Evolutionary conservation across 2,329 filamentous ascomycete species (phyloP), one percentile per base, ranked within the genome.

Genomic region (Colletotrichum godetiae): DNA sequence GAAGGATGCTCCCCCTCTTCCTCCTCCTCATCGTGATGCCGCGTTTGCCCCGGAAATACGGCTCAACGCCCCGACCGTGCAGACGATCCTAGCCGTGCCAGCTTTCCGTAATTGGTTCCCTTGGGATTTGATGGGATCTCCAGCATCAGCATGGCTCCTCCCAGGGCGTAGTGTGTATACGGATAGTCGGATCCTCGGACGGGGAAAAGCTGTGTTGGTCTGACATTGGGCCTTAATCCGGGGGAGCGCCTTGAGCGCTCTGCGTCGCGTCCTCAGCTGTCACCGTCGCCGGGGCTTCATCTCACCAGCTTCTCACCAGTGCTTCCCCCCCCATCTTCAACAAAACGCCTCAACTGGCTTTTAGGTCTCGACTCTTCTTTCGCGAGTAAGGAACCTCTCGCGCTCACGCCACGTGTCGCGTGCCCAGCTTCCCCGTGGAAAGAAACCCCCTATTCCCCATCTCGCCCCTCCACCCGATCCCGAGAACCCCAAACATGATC

Each of bases 361-460:
- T 49, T 42, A 5, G 42, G 42, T 22, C 42, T 49, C 15, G 42
- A n/a, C 42, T 49, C 19, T 49, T 49, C 10, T 49, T 11, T 3
- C 15, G 5, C 19, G 37, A 42, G 37, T 7, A 7, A 19, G 10
- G 7, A 19, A 7, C 19, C 37, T 15, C 19, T 15, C 68, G 27
- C 55, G 67, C 27, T 74, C 68, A 74, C 46, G 76, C 76, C 19
- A 81, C 78, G 31, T 77, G 60, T 76, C 88, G 86, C 68, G 88
- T 88, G 13, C 90, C 89, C 75, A 97, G 84, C 87, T 93, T 96
- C 11, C 95, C 95, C 7, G 97, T 99, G 57, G 92, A 95, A 80
- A 99, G 85, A 77, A 92, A 95, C 0, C 97, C 97, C 78, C 91
- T 90, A 83, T 96, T 97, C 0, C 97, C 97, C 93, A 98, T 95